These are phyloP conservation scores for Diaporthe capsici DNA, from an alignment of 2,329 filamentous ascomycete genomes.

Conservation along the genomic window DNA sequence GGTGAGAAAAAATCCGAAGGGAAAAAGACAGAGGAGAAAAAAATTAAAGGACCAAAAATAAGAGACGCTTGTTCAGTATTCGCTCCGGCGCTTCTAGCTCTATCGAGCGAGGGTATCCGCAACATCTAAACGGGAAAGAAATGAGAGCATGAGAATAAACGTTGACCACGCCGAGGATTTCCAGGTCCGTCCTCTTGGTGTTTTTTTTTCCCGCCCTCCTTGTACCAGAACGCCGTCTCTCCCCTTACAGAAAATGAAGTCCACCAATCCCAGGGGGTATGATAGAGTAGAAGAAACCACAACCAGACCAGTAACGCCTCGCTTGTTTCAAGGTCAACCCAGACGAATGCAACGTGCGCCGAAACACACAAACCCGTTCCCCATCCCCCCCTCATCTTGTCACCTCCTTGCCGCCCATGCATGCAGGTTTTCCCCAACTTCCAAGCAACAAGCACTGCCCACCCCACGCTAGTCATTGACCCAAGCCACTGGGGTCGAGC, in stretches of 20 bases:
- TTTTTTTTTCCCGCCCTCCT: not conserved
- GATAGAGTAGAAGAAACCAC: slow-evolving; percentile 6
- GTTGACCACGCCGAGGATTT: not conserved
- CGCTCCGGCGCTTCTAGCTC: not conserved
- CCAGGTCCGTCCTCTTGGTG: not conserved
- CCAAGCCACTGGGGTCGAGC: not conserved
- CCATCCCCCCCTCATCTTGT: not conserved
- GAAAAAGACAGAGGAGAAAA: not conserved
- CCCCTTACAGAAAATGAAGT: not conserved
- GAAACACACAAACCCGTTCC: not conserved
- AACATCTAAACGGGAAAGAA: not conserved
- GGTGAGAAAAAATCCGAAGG: not conserved
- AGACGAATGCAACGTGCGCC: slow-evolving; percentile 28
- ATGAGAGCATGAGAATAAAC: not conserved
- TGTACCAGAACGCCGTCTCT: slow-evolving; percentile 10
- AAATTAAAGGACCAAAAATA: not conserved
- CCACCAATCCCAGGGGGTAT: not conserved
- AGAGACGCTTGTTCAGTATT: not conserved
- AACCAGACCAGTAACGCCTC: slow-evolving; percentile 20
- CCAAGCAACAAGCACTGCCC: not conserved
- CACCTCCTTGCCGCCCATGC: not conserved
- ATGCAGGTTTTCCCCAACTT: not conserved
- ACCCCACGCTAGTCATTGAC: slow-evolving; percentile 15
- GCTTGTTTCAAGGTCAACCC: slow-evolving; percentile 28
- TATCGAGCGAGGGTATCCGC: slow-evolving; percentile 19